A percentile compares a stretch with the other conserved stretches of the same genome.
Conservation (phyloP, 2,329 filamentous ascomycete genomes). For the Herpotrichia juniperi region DNA sequence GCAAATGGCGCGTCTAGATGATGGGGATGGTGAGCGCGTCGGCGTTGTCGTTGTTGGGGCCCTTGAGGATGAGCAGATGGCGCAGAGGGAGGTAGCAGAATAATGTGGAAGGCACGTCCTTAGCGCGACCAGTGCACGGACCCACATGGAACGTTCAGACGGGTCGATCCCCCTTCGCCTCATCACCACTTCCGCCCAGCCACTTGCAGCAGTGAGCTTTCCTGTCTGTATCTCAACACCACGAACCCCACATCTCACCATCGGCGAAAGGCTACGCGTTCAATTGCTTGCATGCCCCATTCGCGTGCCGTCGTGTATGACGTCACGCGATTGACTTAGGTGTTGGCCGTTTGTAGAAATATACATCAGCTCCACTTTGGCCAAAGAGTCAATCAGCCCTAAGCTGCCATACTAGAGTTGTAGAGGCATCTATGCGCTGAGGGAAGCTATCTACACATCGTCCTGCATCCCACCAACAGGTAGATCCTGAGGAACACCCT, state of each 20-base stretch:
- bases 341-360: too few relatives aligned
- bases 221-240: not conserved
- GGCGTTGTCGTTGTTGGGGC: not conserved
- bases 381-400: too few relatives aligned
- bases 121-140: slow-evolving; percentile 1
- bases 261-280: not conserved
- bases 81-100: not conserved
- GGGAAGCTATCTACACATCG: not conserved
- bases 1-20: slow-evolving; percentile 11
- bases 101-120: slow-evolving; percentile 3
- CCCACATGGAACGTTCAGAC: not conserved
- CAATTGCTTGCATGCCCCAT: not conserved
- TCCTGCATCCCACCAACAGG: slow-evolving; percentile 30
- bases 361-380: too few relatives aligned
- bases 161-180: slow-evolving; percentile 3
- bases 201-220: not conserved
- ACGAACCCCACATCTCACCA: not conserved
- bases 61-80: not conserved
- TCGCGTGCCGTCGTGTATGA: not conserved
- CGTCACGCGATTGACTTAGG: slow-evolving; percentile 3
- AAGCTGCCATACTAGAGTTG: too few relatives aligned
- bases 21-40: slow-evolving; percentile 30
- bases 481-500: slow-evolving; percentile 30
- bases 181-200: not conserved
- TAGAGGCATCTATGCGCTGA: not conserved